Evolutionary conservation across 257 asterid species (phyloP).

Genomic region (Gentiana dahurica): DNA sequence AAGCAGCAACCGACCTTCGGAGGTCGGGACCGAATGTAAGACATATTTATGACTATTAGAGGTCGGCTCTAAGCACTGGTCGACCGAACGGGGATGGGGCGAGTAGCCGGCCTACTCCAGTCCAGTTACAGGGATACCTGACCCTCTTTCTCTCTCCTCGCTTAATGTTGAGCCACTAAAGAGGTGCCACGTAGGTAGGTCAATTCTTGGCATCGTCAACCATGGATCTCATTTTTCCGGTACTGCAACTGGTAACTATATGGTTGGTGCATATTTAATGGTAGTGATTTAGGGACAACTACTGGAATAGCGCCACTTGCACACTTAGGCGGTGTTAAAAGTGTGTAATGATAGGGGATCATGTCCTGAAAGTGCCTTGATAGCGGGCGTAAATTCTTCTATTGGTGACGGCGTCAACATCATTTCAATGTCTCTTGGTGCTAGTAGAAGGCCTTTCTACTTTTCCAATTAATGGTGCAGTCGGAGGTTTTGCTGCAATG

Average conservation of each 20-base stretch:
- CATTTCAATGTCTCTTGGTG: conserved; percentile 7
- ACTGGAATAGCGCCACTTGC: conserved; percentile 11
- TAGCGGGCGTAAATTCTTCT: conserved; percentile 7
- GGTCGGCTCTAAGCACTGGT: too few species aligned
- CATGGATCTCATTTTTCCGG: conserved; percentile 13
- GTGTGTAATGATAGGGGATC: not conserved
- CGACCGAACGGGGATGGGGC: too few species aligned
- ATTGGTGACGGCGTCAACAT: conserved; percentile 12
- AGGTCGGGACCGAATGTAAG: too few species aligned
- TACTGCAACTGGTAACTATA: conserved; percentile 12
- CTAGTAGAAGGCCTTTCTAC: not conserved
- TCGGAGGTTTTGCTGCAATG: conserved; percentile 9
- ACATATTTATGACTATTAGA: too few species aligned
- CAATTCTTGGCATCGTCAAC: not conserved
- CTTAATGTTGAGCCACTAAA: too few species aligned
- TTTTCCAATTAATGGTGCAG: not conserved
- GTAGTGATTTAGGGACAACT: conserved; percentile 12
- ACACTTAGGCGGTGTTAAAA: conserved; percentile 12
- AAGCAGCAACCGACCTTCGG: too few species aligned
- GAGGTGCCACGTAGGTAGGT: too few species aligned
- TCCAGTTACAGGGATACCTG: too few species aligned
- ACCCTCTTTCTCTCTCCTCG: too few species aligned
- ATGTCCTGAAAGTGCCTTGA: conserved; percentile 8
- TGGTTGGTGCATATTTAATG: conserved; percentile 10
- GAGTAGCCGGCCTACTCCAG: too few species aligned